phyloP scores from a whole-genome alignment of 1,139 yeast genomes.

The Wickerhamomyces sp. region DNA sequence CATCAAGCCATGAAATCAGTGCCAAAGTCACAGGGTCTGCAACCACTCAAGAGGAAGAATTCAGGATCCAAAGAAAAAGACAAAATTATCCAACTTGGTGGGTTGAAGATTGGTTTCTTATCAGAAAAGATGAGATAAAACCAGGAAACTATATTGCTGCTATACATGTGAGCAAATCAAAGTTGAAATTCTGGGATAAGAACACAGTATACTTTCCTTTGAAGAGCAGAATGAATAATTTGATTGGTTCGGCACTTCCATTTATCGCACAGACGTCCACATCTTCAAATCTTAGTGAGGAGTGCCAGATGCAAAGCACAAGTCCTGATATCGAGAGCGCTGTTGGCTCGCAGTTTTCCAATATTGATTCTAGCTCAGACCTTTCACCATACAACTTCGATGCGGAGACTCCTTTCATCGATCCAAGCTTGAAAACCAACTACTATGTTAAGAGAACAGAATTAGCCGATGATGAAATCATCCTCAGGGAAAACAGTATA shows the following conservation, averaged over 20 bases:
- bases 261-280: background rate
- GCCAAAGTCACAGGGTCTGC: background rate
- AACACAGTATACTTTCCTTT: slow-evolving; percentile 1
- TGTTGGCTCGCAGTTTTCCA: background rate
- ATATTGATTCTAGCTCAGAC: background rate
- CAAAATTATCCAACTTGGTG: background rate
- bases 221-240: background rate
- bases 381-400: no score
- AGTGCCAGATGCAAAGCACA: background rate
- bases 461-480: slow-evolving; percentile 5
- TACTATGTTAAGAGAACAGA: slow-evolving; percentile 1
- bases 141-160: background rate
- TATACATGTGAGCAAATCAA: background rate
- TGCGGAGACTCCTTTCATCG: slow-evolving; percentile 8
- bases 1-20: no score
- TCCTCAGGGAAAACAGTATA: slow-evolving; percentile 1
- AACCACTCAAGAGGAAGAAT: background rate
- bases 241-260: slow-evolving; percentile 1
- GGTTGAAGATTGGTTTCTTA: slow-evolving; percentile 1
- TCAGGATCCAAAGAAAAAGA: background rate
- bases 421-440: slow-evolving; percentile 11
- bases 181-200: background rate
- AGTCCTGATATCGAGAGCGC: background rate
- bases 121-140: background rate
- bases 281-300: background rate